Evolutionary conservation across 345 rosid genomes (phyloP), one percentile per base, ranked within the genome.

Genomic region (Laguncularia racemosa): DNA sequence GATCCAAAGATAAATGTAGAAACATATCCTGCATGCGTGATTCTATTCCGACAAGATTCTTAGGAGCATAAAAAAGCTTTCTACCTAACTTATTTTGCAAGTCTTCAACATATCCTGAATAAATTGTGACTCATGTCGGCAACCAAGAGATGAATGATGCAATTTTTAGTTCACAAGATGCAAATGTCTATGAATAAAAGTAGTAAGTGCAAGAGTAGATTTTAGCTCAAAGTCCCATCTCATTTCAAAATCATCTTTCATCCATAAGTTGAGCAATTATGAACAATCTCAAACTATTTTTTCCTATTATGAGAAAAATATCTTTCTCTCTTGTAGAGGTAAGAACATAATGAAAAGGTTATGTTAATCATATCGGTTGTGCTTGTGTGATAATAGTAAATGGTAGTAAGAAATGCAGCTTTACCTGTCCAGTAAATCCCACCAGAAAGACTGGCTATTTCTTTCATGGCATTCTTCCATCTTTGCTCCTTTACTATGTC

Each of bases 1-100:
- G 13, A n/a, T 14, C 46, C 26, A 21, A 16, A 14, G 3, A 3
- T 23, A 55, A 13, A n/a, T 21, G 23, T 12, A 20, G 12, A 28
- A 11, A 21, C 45, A 55, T 7, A 10, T 55, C 45, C 15, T 55
- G 17, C 16, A 55, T 10, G 19, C 46, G 58, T 16, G 44, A n/a
- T n/a, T n/a, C n/a, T n/a, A n/a, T 55, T 55, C 58, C 58, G 28
- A 55, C 58, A 13, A 19, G 44, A 26, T 28, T 11, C 6, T 13
- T 23, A 20, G 45, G 46, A 55, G 38, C 43, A 55, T 55, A 14
- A 11, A n/a, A 55, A 19, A 16, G 43, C 38, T 40, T 55, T 16
- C 1, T 40, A 16, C 19, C 19, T 16, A 55, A 15, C n/a, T 55
- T 55, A 5, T 44, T 14, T 16, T 4, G 16, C 16, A 55, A 16